Evolutionary conservation across 805 yeast species (phyloP), one percentile per base, ranked within the genome.

Genomic region (Kuraishia cidri): DNA sequence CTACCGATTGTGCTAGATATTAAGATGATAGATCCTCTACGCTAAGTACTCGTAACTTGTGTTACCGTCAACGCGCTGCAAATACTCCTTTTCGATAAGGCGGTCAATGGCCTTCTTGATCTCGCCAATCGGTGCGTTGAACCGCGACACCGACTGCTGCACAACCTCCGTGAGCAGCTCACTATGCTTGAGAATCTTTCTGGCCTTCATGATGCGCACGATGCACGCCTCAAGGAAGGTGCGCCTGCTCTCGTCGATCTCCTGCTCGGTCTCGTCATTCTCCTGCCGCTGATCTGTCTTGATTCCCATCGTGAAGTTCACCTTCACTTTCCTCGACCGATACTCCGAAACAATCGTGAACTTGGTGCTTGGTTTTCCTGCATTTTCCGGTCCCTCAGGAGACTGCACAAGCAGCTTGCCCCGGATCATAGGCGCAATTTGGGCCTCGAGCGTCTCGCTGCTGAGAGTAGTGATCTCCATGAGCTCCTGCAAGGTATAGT

Each of bases 131-230:
- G 79, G 77, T 4, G 97, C 96, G 45, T 71, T 75, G 65, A 92
- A 90, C 45, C 97, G 69, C 31, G 74, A 64, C 29, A 56, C 60
- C 3, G 95, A 75, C 52, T 86, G 95, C 38, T 84, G 81, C 46
- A 85, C 78, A 26, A 88, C 90, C 54, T 90, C 97, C 45, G 81
- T 84, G 26, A 87, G 78, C 47, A 90, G 68, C 35, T 77, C 79
- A 31, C 79, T 81, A 52, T 88, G 97, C 42, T 75, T 74, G 46
- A 85, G 64, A 28, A 66, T 68, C 54, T 87, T 83, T 50, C 96
- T 72, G 1, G 96, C 88, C 62, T 90, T 90, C 97, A 90, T 92
- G 50, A 90, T 84, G 47, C 98, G 72, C 25, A 90, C 97, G 58
- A 92, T 86, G 48, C 95, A 84, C 2, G 97, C 96, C 50, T 86